Conservation (phyloP, 2,329 filamentous ascomycete species). For the Drechslerella dactyloides region DNA sequence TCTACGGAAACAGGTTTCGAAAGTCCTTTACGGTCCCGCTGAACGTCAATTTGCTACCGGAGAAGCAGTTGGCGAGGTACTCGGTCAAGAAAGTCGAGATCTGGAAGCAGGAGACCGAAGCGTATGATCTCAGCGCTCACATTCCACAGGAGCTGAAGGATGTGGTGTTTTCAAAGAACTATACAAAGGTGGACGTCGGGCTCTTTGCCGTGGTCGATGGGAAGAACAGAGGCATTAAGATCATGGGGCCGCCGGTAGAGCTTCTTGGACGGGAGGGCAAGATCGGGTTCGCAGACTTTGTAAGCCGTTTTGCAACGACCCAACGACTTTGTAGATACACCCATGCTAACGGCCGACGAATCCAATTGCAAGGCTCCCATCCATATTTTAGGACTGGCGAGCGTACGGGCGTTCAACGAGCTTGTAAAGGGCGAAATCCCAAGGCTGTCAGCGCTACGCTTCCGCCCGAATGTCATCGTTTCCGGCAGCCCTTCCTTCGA, state of each 20-base stretch:
- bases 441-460: constrained; percentile 68
- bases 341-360: constrained; percentile 10
- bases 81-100: constrained; percentile 68
- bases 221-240: constrained; percentile 66
- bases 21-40: constrained; percentile 72
- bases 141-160: constrained; percentile 56
- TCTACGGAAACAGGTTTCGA: constrained; percentile 61
- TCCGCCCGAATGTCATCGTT: constrained; percentile 75
- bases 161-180: constrained; percentile 42
- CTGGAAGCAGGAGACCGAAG: constrained; percentile 66
- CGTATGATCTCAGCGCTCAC: constrained; percentile 60
- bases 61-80: constrained; percentile 68
- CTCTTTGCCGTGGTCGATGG: constrained; percentile 72
- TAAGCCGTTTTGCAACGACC: no score
- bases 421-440: constrained; percentile 64
- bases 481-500: constrained; percentile 69
- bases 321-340: no score
- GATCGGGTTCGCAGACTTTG: constrained; percentile 73
- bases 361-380: constrained; percentile 70
- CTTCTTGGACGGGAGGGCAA: constrained; percentile 69
- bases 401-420: constrained; percentile 67
- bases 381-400: constrained; percentile 71
- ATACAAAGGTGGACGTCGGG: constrained; percentile 60
- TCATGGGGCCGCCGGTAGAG: constrained; percentile 66
- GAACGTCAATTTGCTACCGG: constrained; percentile 61